Evolutionary conservation across 108 stramenopile genomes (phyloP).

Genomic region (Phaeodactylum tricornutum): DNA sequence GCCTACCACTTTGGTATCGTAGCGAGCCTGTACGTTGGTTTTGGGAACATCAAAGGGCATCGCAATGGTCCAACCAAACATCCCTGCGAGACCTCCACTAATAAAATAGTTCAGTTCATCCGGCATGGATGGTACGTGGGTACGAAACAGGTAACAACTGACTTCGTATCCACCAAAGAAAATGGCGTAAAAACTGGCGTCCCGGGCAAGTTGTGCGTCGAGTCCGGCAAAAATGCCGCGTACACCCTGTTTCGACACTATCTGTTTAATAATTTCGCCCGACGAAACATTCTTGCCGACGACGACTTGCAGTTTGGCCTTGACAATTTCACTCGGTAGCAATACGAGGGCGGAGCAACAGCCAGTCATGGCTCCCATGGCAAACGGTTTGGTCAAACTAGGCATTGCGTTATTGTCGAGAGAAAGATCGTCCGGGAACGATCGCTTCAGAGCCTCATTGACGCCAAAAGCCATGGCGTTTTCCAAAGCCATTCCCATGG

Average conservation of each 20-base stretch:
- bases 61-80: conserved; percentile 78
- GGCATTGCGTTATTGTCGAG: conserved; percentile 21
- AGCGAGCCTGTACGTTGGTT: conserved; percentile 83
- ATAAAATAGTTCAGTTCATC: conserved; percentile 81
- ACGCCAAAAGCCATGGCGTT: conserved; percentile 90
- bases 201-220: conserved; percentile 81
- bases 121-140: conserved; percentile 70
- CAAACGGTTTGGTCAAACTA: conserved; percentile 64
- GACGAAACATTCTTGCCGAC: conserved; percentile 45
- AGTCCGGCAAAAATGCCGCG: conserved; percentile 62
- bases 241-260: conserved; percentile 52
- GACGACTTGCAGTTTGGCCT: conserved; percentile 79
- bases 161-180: conserved; percentile 81
- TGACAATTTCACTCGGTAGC: conserved; percentile 76
- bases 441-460: conserved; percentile 80
- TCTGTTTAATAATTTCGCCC: conserved; percentile 48
- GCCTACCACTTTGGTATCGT: conserved; percentile 73
- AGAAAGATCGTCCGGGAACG: conserved; percentile 49
- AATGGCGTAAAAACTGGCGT: conserved; percentile 75
- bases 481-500: conserved; percentile 78
- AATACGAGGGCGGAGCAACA: conserved; percentile 71
- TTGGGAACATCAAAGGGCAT: conserved; percentile 91
- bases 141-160: conserved; percentile 68
- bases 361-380: conserved; percentile 79
- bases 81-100: conserved; percentile 82